Conservation (phyloP, 305 asterid species). For the Ruellia speciosa region DNA sequence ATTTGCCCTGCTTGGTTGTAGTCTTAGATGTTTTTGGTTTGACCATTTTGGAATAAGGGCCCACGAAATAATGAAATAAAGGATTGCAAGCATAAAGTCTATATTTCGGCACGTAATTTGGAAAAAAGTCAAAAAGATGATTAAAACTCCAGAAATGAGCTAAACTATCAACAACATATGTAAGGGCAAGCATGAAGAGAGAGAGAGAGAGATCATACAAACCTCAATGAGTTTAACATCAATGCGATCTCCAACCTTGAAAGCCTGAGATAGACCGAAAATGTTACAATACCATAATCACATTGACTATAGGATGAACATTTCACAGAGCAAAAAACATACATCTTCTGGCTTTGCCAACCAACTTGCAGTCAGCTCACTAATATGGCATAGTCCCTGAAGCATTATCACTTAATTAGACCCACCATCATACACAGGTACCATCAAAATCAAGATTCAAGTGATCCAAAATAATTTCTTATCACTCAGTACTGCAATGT, state of each 20-base stretch:
- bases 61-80: no score
- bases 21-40: no score
- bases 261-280: slow-evolving; percentile 40
- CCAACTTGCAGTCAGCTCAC: slow-evolving; percentile 88
- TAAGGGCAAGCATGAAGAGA: slow-evolving; percentile 18
- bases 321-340: slow-evolving; percentile 28
- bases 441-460: background rate
- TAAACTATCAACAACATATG: slow-evolving; percentile 4
- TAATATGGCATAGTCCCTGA: slow-evolving; percentile 93
- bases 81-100: no score
- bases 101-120: no score
- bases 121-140: no score
- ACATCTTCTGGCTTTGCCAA: slow-evolving; percentile 92
- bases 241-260: slow-evolving; percentile 83
- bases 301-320: background rate
- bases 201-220: slow-evolving; percentile 16
- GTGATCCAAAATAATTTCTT: background rate
- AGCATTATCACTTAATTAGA: slow-evolving; percentile 16
- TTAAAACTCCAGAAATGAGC: background rate
- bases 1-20: no score
- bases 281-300: slow-evolving; percentile 19
- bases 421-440: slow-evolving; percentile 4
- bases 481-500: background rate
- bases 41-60: no score
- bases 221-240: slow-evolving; percentile 99